A percentile compares a stretch with the other conserved stretches of the same genome.
Evolutionary conservation across 2,329 filamentous ascomycete species (phyloP).

Genomic region (Fusarium torulosum): DNA sequence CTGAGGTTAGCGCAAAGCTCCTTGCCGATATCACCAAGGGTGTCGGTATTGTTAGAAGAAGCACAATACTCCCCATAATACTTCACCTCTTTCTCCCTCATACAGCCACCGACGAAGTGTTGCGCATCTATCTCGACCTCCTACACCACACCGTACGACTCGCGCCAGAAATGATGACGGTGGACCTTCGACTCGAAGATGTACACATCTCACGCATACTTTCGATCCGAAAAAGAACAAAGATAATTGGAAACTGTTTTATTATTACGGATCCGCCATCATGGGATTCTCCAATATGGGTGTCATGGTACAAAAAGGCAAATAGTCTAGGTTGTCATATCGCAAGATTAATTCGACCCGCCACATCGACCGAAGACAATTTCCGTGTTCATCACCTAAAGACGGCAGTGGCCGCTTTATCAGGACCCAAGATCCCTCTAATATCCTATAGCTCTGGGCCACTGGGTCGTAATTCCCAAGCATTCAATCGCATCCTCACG

Average conservation of each 20-base stretch:
- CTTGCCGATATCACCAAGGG: constrained; percentile 67
- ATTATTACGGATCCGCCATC: constrained; percentile 56
- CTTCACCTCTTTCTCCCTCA: constrained; percentile 61
- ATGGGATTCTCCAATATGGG: constrained; percentile 70
- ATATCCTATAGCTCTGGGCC: constrained; percentile 75
- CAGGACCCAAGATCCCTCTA: constrained; percentile 62
- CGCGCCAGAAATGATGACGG: constrained; percentile 71
- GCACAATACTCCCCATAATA: constrained; percentile 71
- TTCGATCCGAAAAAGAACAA: constrained; percentile 65
- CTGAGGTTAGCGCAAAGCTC: constrained; percentile 48
- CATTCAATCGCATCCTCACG: constrained; percentile 74
- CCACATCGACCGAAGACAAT: constrained; percentile 70
- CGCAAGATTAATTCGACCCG: constrained; percentile 71
- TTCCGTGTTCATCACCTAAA: constrained; percentile 69
- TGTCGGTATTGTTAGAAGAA: constrained; percentile 71
- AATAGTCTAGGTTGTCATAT: constrained; percentile 70
- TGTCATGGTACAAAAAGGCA: constrained; percentile 69
- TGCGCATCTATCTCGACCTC: constrained; percentile 65
- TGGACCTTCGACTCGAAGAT: constrained; percentile 71
- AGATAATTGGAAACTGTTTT: constrained; percentile 70
- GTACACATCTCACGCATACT: constrained; percentile 64
- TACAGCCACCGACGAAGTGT: constrained; percentile 36
- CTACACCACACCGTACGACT: constrained; percentile 71
- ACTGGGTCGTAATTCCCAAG: constrained; percentile 73
- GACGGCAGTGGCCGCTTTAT: constrained; percentile 59